Evolutionary conservation across 257 asterid genomes (phyloP).

Genomic region (Solanum pinnatisectum): DNA sequence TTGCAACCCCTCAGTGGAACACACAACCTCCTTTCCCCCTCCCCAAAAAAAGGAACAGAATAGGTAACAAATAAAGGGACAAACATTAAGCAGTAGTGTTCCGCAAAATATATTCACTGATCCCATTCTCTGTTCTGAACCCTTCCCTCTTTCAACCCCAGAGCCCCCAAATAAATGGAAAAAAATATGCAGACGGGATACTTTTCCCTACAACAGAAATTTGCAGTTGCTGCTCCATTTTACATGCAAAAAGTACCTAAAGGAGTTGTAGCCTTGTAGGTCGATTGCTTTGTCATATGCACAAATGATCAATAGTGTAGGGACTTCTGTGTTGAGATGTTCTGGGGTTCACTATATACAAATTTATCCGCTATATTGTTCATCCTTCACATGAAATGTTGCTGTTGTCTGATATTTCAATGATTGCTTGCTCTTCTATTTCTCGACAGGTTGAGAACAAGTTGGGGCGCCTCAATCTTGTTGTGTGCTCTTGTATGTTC

Average conservation of each 20-base stretch:
- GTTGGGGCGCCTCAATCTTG: constrained; percentile 70
- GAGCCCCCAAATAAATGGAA: neutral
- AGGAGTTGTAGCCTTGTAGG: too few species aligned
- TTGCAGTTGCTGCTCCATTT: too few species aligned
- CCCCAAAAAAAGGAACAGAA: neutral
- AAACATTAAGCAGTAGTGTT: neutral
- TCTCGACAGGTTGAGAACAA: constrained; percentile 52
- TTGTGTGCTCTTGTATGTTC: constrained; percentile 61
- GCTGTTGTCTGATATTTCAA: neutral
- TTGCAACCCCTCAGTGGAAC: neutral
- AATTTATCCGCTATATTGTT: neutral
- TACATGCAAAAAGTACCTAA: too few species aligned
- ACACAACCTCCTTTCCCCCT: neutral
- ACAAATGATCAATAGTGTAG: neutral
- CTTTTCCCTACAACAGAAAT: neutral
- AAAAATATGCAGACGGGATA: neutral
- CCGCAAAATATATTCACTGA: neutral
- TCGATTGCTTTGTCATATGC: too few species aligned
- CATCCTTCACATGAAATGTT: neutral
- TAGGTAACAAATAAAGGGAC: neutral
- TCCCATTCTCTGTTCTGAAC: neutral
- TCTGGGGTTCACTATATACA: neutral
- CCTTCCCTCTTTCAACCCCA: neutral
- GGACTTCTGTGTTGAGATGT: neutral
- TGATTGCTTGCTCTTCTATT: neutral